phyloP scores from a whole-genome alignment of 768 basidiomycete genomes.

The Lactifluus volemus region DNA sequence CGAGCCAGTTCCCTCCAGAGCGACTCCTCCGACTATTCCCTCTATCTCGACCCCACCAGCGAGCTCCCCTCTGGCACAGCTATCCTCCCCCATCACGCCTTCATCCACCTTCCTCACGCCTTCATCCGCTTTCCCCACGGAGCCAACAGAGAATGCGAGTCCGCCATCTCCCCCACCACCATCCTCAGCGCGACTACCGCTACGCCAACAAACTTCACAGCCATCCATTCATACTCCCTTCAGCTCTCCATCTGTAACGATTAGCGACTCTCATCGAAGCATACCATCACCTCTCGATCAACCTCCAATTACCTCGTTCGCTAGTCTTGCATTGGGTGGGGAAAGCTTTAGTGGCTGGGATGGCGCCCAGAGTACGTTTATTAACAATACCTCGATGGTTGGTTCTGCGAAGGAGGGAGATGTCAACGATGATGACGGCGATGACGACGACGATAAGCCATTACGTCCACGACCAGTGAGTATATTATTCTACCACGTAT shows the following conservation, averaged over 20 bases:
- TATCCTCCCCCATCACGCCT: conserved; percentile 10
- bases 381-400: conserved; percentile 24
- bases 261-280: conserved; percentile 12
- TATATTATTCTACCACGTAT: conserved; percentile 16
- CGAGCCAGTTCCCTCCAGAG: not conserved
- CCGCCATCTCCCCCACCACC: conserved; percentile 13
- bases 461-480: conserved; percentile 22
- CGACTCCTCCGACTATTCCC: conserved; percentile 22
- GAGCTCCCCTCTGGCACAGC: not conserved
- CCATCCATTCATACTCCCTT: conserved; percentile 7
- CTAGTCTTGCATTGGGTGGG: conserved; percentile 41
- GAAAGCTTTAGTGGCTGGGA: conserved; percentile 48
- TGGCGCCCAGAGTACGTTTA: conserved; percentile 22
- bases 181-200: conserved; percentile 17
- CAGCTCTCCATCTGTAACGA: not conserved
- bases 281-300: conserved; percentile 27
- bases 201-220: conserved; percentile 13
- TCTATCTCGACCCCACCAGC: conserved; percentile 6
- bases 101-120: not conserved
- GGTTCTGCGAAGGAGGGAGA: not conserved
- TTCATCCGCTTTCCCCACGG: not conserved
- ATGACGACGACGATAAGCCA: conserved; percentile 28
- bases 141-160: conserved; percentile 9
- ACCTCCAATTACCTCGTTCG: conserved; percentile 26
- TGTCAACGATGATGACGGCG: conserved; percentile 16